Conservation (phyloP, 441 rosid genomes). For the Euphorbia schlechtendalii region DNA sequence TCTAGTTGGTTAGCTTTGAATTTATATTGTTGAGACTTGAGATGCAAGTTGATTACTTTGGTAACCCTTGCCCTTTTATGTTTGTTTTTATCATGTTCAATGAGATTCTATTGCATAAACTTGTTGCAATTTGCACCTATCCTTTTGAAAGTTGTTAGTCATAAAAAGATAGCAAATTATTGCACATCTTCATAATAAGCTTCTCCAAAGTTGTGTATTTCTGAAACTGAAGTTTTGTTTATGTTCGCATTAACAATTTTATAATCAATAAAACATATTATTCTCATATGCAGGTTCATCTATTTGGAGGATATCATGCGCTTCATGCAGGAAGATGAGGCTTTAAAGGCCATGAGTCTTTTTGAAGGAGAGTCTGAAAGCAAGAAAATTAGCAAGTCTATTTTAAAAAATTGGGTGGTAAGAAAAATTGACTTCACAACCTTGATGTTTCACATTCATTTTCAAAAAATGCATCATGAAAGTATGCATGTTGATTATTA, state of each 20-base stretch:
- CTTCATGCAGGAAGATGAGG: conserved; percentile 72
- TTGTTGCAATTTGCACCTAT: neutral
- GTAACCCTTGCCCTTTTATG: too few relatives aligned
- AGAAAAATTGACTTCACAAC: conserved; percentile 11
- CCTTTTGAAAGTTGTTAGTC: neutral
- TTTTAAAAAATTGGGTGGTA: conserved; percentile 90
- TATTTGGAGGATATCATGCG: conserved; percentile 64
- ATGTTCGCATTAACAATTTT: neutral
- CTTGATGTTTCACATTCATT: neutral
- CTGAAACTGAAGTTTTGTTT: neutral
- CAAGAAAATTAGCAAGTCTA: conserved; percentile 57
- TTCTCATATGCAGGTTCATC: conserved; percentile 37
- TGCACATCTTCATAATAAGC: neutral
- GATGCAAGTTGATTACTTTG: too few relatives aligned
- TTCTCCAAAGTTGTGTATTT: neutral
- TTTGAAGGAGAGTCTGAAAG: conserved; percentile 64
- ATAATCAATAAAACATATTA: neutral
- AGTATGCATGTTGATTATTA: neutral
- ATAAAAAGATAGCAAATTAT: neutral
- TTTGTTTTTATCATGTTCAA: neutral
- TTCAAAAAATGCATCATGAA: neutral
- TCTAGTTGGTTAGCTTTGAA: conserved; percentile 1
- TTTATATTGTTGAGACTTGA: neutral
- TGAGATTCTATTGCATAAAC: neutral
- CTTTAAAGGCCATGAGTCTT: conserved; percentile 50